Base-by-base conservation (phyloP, 139 green algal genomes). In the Monoraphidium neglectum region DNA sequence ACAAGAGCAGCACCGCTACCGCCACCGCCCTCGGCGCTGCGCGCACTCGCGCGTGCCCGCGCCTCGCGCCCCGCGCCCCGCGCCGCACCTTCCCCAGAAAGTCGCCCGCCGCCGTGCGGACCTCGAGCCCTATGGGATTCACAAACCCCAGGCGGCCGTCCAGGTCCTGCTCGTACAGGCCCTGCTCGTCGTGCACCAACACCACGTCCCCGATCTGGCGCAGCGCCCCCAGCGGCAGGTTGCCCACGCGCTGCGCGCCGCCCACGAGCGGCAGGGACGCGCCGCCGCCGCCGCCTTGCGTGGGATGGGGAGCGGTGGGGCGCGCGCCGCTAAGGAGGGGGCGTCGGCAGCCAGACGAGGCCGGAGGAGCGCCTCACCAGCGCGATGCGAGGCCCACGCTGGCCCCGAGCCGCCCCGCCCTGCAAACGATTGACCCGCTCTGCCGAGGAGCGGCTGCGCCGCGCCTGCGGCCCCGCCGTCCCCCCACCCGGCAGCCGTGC, bases 121-220 rank as follows among this genome's bases (percentile, higher is more conserved):
- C 87, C n/a, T 90, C 86, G 64, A 86, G 74, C 5, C 90, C 87
- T 28, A 88, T 53, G 30, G 94, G 83, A 33, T 84, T 68, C 13
- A 83, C 72, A 72, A 87, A 90, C 23, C 89, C 87, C 36, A 80
- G 73, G 4, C 74, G 61, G 12, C 84, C 79, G 57, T 91, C 86
- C 5, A 86, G 71, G 4, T 83, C 72, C 53, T 81, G 77, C 51
- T 90, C 82, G 62, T 72, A 74, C 46, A 92, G 56, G 28, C 78
- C 86, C 1, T 15, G 63, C 71, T 93, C 86, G 67, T 96, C 86
- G 61, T 95, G 84, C 32, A 96, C 89, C 35, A 96, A 84, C 37
- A 95, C 75, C 3, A 96, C 91, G 62, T 96, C 91, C 49, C 89
- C 88, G 51, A 95, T 90, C 78, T 96, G 88, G 3, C 68, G 76